These are phyloP conservation scores for Aspergillus ibericus DNA, from an alignment of 2,329 filamentous ascomycete genomes.

Conservation along the genomic window DNA sequence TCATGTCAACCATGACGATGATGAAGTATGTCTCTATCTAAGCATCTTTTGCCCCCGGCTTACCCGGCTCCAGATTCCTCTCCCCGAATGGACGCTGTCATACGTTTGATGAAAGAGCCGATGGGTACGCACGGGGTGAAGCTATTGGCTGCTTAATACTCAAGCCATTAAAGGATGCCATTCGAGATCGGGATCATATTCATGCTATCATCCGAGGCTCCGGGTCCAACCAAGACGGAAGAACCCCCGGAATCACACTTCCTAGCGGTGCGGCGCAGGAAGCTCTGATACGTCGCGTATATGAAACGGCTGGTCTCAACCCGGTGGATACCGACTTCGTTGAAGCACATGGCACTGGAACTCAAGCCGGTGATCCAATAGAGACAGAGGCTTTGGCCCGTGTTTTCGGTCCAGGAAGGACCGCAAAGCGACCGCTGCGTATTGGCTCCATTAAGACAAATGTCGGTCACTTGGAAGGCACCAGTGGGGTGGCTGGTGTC, in stretches of 20 bases:
- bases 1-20: slow-evolving; percentile 25
- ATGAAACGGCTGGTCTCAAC: slow-evolving; percentile 29
- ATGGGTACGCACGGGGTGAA: slow-evolving; percentile 52
- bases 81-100: slow-evolving; percentile 31
- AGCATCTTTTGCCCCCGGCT: background rate
- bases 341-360: slow-evolving; percentile 37
- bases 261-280: slow-evolving; percentile 42
- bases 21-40: slow-evolving; percentile 14
- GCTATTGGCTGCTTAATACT: slow-evolving; percentile 44
- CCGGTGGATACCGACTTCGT: slow-evolving; percentile 26
- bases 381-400: slow-evolving; percentile 31
- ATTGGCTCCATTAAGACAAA: slow-evolving; percentile 24
- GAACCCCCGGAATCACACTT: slow-evolving; percentile 47
- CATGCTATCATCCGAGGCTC: slow-evolving; percentile 45
- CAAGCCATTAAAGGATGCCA: slow-evolving; percentile 44
- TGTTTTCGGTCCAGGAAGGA: slow-evolving; percentile 24
- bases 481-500: slow-evolving; percentile 16
- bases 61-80: slow-evolving; percentile 20
- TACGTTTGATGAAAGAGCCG: slow-evolving; percentile 41
- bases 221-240: slow-evolving; percentile 48
- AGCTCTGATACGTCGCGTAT: slow-evolving; percentile 33
- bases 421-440: slow-evolving; percentile 20
- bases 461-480: slow-evolving; percentile 28
- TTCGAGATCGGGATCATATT: slow-evolving; percentile 45
- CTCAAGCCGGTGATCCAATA: slow-evolving; percentile 34